Conservation (phyloP, 2,329 filamentous ascomycete genomes). For the Fusarium papillatum region DNA sequence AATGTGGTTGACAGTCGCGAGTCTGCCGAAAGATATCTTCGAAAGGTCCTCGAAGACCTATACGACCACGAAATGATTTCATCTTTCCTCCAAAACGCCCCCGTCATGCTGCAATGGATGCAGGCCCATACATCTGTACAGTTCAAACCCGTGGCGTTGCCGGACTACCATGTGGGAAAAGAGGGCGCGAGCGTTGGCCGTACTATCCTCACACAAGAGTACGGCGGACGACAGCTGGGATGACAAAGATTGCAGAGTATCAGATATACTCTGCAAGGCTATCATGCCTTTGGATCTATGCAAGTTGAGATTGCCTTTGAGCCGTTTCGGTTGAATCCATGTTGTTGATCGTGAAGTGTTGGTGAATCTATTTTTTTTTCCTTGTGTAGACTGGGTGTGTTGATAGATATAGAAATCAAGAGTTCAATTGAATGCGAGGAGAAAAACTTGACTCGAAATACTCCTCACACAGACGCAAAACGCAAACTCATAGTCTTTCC, state of each 20-base stretch:
- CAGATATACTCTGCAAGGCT: neutral
- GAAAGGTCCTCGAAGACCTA: neutral
- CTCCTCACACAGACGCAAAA: no score
- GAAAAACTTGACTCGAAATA: no score
- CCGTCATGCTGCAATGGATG: neutral
- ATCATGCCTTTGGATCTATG: neutral
- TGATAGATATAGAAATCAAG: no score
- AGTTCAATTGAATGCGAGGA: no score
- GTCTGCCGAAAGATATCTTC: neutral
- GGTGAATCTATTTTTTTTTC: no score
- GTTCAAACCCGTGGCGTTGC: neutral
- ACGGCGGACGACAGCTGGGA: neutral
- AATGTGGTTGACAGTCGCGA: neutral
- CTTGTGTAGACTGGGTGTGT: no score
- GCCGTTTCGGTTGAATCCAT: no score
- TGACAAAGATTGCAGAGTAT: neutral
- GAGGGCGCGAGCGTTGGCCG: neutral
- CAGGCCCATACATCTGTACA: neutral
- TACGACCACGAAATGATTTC: neutral
- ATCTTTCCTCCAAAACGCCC: neutral
- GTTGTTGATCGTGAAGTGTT: no score
- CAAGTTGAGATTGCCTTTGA: neutral
- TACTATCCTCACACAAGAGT: neutral
- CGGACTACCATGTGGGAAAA: neutral
- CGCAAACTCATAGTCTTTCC: no score